Base-by-base conservation (phyloP, 768 basidiomycete species). In the Lactifluus piperatus region DNA sequence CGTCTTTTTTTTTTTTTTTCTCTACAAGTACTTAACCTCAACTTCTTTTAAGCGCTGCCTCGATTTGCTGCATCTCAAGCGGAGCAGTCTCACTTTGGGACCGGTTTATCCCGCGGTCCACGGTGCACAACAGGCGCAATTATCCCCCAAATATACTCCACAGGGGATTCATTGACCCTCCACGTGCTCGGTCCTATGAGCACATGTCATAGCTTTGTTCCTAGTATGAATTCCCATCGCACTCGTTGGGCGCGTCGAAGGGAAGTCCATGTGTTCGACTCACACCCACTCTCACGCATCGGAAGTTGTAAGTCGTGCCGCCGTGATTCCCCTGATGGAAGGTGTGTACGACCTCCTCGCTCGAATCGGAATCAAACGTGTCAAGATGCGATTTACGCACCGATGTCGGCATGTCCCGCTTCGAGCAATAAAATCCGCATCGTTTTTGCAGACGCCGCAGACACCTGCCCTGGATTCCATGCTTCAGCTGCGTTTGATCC, bases 351-450 rank as follows among this genome's bases (percentile, higher is more conserved):
- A 34, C 52, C 51, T 46, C 26, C 34, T 52, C 49, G n/a, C 54
- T 50, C 59, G 46, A 22, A 24, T 58, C 51, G n/a, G 39, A 49
- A 60, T 54, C 53, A 54, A 54, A 60, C 47, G 54, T 60, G 49
- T 60, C 54, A 34, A 56, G 59, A 60, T 56, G 59, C 54, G n/a
- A 45, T 45, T 56, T 56, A 51, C 59, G 59, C 44, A 56, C 32
- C 32, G 47, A 26, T 16, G 27, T 50, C 58, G 58, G 59, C 43
- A 56, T 22, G 55, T 51, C 18, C 54, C 59, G 54, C 22, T 22
- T 56, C 22, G 36, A 37, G 24, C 36, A 36, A 44, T 11, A 51
- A 60, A 51, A 30, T 30, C 50, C 34, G 43, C 32, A 56, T 51
- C 18, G 37, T 32, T 20, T 50, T 37, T 48, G 53, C 34, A n/a